Evolutionary conservation across 2,329 filamentous ascomycete genomes (phyloP), one percentile per base, ranked within the genome.

Genomic region (Tothia fuscella): DNA sequence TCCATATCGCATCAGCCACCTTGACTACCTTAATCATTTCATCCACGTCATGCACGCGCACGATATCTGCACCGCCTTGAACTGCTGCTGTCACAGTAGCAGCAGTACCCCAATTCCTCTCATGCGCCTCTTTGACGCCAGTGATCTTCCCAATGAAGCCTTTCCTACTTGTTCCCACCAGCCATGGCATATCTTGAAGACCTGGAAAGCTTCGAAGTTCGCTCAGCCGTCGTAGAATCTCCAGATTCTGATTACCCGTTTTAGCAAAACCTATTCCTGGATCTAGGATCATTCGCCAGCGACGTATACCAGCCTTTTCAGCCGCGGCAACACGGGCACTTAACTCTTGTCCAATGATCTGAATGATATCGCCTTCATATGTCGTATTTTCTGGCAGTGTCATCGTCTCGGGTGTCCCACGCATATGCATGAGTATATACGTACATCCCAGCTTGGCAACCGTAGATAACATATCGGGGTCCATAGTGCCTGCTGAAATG

Each of bases 211-310:
- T 42, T n/a, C 31, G 12, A 26, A 93, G 63, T 49, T 78, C 73
- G 6, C 70, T 67, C 24, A 93, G 61, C 1, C 74, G 63, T 6
- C 82, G 70, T 25, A 98, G 65, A 2, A 98, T 64, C 51, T 86
- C 78, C 2, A 95, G 64, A 59, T 95, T 95, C 58, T 95, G 86
- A 30, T 72, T 68, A 41, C 71, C 68, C 1, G 76, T 79, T 66
- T 98, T 98, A 43, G 91, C 87, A 56, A 98, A 98, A 0, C 91
- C 91, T 24, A 98, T 74, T 0, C 91, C 91, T 0, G 91, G 91
- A 57, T 98, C 91, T 2, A 96, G 75, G 25, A 96, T 78, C 49
- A 98, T 93, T 49, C 89, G 82, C 91, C 91, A 98, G 37, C 88
- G 79, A 3, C 84, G 73, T 32, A 98, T 74, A 1, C 91, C 91